Conservation (phyloP, 2,329 filamentous ascomycete species). For the Fusarium sp. region DNA sequence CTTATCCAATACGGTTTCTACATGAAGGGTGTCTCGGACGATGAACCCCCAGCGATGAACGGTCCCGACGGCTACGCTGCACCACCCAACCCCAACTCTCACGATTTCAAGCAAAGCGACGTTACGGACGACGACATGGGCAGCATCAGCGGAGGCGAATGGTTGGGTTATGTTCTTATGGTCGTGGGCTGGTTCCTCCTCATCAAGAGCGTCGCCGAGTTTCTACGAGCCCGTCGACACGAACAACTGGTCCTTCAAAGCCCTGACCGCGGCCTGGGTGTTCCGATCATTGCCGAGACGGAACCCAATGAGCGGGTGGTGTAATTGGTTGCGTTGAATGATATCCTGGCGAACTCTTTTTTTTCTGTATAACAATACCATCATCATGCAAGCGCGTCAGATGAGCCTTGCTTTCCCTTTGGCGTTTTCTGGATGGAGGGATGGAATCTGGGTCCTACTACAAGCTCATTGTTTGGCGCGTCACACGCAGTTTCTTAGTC, state of each 20-base stretch:
- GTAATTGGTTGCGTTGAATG: constrained; percentile 49
- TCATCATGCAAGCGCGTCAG: constrained; percentile 29
- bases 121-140: constrained; percentile 63
- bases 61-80: constrained; percentile 70
- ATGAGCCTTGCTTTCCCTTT: constrained; percentile 23
- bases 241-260: constrained; percentile 94
- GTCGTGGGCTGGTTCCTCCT: constrained; percentile 98
- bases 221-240: constrained; percentile 85
- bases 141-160: constrained; percentile 79
- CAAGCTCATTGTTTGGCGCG: constrained; percentile 36
- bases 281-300: constrained; percentile 87
- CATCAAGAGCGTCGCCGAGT: constrained; percentile 93
- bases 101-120: constrained; percentile 83
- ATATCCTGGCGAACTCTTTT: not conserved
- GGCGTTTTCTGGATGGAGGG: constrained; percentile 31
- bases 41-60: constrained; percentile 56
- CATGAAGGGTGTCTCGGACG: constrained; percentile 75
- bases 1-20: constrained; percentile 97
- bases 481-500: constrained; percentile 34
- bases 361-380: constrained; percentile 34
- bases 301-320: constrained; percentile 83
- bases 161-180: constrained; percentile 93
- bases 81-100: constrained; percentile 88
- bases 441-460: constrained; percentile 32
- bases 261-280: constrained; percentile 85